phyloP scores from a whole-genome alignment of 306 rosid species.

The Sophora flavescens region DNA sequence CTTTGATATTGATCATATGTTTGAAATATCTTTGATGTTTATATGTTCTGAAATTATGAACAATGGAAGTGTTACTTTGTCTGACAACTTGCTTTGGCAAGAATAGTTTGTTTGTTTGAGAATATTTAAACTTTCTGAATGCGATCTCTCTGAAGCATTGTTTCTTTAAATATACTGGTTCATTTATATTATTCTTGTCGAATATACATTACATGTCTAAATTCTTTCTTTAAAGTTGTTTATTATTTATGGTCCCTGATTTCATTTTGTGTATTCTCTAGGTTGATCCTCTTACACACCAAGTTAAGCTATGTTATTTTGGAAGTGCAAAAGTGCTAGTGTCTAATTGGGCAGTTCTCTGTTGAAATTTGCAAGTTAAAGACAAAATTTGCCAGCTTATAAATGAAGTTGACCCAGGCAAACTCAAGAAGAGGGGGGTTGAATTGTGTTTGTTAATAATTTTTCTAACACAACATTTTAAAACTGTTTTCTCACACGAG shows the following conservation, averaged over 20 bases:
- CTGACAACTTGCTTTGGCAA: background rate
- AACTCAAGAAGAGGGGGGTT: too few relatives aligned
- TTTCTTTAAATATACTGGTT: conserved; percentile 96
- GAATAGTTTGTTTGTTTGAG: conserved; percentile 4
- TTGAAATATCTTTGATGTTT: background rate
- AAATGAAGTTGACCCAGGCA: too few relatives aligned
- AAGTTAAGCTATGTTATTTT: conserved; percentile 94
- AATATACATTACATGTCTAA: background rate
- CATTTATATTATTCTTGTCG: conserved; percentile 35
- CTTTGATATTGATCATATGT: background rate
- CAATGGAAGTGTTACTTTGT: conserved; percentile 4
- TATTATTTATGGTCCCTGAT: conserved; percentile 33
- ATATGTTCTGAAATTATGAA: background rate
- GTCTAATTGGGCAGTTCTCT: too few relatives aligned
- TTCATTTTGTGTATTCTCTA: conserved; percentile 47
- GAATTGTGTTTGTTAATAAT: too few relatives aligned
- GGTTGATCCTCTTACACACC: conserved; percentile 98
- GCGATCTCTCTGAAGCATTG: too few relatives aligned
- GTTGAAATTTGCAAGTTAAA: too few relatives aligned
- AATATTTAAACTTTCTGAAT: too few relatives aligned
- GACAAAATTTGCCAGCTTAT: too few relatives aligned
- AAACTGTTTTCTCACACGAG: too few relatives aligned
- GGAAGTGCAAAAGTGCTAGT: conserved; percentile 98
- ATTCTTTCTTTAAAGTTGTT: background rate
- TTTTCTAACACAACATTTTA: too few relatives aligned